Conservation (phyloP, 495 filamentous ascomycete species). For the Lasiosphaeria hispida region DNA sequence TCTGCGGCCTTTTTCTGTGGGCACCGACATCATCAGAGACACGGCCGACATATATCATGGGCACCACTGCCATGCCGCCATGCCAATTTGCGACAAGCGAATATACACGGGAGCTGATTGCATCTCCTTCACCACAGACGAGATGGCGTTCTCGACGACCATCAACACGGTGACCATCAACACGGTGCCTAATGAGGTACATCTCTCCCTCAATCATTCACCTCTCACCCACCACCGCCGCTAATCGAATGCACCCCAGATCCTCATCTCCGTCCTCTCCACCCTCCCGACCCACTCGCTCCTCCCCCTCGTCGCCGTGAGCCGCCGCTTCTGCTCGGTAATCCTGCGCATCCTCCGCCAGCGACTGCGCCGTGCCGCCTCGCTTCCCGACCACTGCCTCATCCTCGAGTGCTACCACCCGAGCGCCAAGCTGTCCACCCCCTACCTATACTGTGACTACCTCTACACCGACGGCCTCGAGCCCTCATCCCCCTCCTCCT, state of each 20-base stretch:
- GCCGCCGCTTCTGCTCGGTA: constrained; percentile 63
- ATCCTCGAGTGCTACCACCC: constrained; percentile 80
- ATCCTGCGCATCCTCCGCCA: constrained; percentile 65
- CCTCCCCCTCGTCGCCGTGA: constrained; percentile 59
- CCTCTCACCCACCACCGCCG: not conserved
- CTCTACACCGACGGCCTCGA: constrained; percentile 55
- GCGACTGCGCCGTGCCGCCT: constrained; percentile 57
- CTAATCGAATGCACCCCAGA: constrained; percentile 41
- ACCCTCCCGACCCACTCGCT: constrained; percentile 58
- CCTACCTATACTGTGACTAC: constrained; percentile 67
- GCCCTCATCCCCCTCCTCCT: constrained; percentile 1
- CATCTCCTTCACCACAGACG: not conserved
- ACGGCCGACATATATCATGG: no score
- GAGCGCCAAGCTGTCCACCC: constrained; percentile 62
- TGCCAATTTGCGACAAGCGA: no score
- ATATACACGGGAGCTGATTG: no score
- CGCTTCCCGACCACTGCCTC: constrained; percentile 58
- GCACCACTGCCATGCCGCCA: no score
- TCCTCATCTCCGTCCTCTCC: constrained; percentile 64
- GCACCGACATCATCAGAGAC: no score
- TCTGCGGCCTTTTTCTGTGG: no score
- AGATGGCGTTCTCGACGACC: constrained; percentile 30
- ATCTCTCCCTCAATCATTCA: not conserved
- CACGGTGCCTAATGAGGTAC: constrained; percentile 46
- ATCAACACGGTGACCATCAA: constrained; percentile 39